phyloP scores from a whole-genome alignment of 805 yeast species.

The Ogataea paradorogensis region DNA sequence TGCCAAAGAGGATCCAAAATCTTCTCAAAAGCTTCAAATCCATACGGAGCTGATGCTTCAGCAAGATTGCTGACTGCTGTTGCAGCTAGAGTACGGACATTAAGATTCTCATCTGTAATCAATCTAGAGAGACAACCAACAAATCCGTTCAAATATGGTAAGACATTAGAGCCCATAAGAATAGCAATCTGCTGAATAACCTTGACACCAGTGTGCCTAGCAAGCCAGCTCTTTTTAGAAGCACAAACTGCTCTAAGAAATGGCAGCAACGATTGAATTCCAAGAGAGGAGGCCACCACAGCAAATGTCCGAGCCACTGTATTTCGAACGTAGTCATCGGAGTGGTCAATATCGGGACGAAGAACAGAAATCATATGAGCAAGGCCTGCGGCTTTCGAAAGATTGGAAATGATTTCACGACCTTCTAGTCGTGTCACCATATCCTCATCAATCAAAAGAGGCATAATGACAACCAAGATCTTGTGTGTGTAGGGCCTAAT shows the following conservation, averaged over 20 bases:
- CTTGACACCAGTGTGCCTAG: constrained; percentile 79
- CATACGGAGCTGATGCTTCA: constrained; percentile 80
- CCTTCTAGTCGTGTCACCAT: constrained; percentile 73
- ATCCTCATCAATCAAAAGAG: constrained; percentile 78
- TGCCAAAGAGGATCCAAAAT: constrained; percentile 76
- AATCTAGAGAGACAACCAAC: constrained; percentile 59
- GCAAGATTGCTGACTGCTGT: constrained; percentile 72
- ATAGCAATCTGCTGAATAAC: constrained; percentile 74
- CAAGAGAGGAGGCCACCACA: constrained; percentile 76
- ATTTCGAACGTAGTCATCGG: constrained; percentile 77
- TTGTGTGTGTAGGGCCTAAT: constrained; percentile 73
- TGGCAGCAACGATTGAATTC: constrained; percentile 69
- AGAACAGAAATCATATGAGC: constrained; percentile 74
- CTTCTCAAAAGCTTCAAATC: constrained; percentile 80
- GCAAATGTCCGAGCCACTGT: constrained; percentile 79
- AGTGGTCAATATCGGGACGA: constrained; percentile 78
- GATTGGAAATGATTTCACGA: constrained; percentile 67
- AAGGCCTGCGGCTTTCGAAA: constrained; percentile 80
- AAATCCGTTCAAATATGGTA: constrained; percentile 69
- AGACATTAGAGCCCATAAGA: constrained; percentile 63
- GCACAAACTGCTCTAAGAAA: constrained; percentile 77
- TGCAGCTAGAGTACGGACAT: constrained; percentile 70
- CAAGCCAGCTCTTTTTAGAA: constrained; percentile 74
- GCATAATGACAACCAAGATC: constrained; percentile 71
- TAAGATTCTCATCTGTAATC: constrained; percentile 63